phyloP scores from a whole-genome alignment of 441 rosid species.

The Gossypium gossypioides region DNA sequence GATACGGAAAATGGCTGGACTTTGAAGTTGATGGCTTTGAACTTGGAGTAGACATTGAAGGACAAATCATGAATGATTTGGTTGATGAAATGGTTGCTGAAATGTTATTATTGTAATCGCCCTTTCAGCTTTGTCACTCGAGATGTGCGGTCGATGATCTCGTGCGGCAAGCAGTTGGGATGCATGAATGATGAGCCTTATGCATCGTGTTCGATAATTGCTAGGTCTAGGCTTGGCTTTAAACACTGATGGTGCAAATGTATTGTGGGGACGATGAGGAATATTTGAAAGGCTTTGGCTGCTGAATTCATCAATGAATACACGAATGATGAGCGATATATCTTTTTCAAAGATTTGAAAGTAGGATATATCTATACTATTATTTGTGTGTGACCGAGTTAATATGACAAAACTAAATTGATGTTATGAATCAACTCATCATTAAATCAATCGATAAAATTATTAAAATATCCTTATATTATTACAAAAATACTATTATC shows the following conservation, averaged over 20 bases:
- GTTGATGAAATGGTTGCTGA: conserved; percentile 61
- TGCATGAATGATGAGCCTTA: neutral
- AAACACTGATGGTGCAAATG: conserved; percentile 41
- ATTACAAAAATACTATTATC: too few species aligned
- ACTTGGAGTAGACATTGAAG: conserved; percentile 34
- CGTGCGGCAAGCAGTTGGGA: neutral
- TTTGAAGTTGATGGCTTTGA: conserved; percentile 24
- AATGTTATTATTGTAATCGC: conserved; percentile 22
- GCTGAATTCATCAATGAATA: neutral
- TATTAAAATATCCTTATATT: too few species aligned
- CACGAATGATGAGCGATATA: too few species aligned
- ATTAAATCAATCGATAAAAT: too few species aligned
- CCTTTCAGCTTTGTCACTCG: neutral
- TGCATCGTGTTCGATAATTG: neutral
- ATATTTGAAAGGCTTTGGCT: conserved; percentile 27
- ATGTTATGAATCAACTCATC: too few species aligned
- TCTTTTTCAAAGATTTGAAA: too few species aligned
- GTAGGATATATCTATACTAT: too few species aligned
- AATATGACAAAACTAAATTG: too few species aligned
- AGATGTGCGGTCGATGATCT: neutral
- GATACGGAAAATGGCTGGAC: conserved; percentile 72
- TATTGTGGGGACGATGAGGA: conserved; percentile 29
- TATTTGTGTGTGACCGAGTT: too few species aligned
- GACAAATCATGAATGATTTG: conserved; percentile 8
- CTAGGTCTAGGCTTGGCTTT: neutral